Base-by-base conservation (phyloP, 768 basidiomycete genomes). In the Clavaria fumosa region DNA sequence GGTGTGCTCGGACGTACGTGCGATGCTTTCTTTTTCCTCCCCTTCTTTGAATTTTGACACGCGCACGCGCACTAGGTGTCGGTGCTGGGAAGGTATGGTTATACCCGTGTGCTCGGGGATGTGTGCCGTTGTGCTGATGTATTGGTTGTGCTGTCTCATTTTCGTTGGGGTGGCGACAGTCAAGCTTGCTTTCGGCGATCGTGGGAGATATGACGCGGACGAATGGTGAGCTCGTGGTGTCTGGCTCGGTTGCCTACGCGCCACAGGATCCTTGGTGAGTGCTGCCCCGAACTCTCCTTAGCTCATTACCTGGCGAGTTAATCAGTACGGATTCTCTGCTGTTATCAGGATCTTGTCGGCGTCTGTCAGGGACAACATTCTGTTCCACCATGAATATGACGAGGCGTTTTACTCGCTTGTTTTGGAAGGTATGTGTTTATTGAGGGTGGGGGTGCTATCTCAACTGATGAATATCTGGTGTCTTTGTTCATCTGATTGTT, bases 1-100 rank as follows among this genome's bases (percentile, higher is more conserved):
- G 86, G 79, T 3, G 58, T 96, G 5, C 66, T 93, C 12, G 93
- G 93, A 11, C 76, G 84, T n/a, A n/a, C n/a, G n/a, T n/a, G n/a
- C n/a, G n/a, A n/a, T n/a, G n/a, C n/a, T n/a, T n/a, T n/a, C n/a
- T n/a, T n/a, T n/a, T n/a, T n/a, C n/a, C n/a, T n/a, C n/a, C n/a
- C n/a, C n/a, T n/a, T n/a, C n/a, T n/a, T n/a, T n/a, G n/a, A n/a
- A n/a, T n/a, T n/a, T n/a, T n/a, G n/a, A n/a, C n/a, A n/a, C n/a
- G n/a, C n/a, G n/a, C n/a, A n/a, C n/a, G n/a, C n/a, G n/a, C n/a
- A n/a, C n/a, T n/a, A n/a, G n/a, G n/a, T 15, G 90, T 96, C 17
- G 91, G 90, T 7, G 72, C 76, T 26, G 91, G 93, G 38, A 97
- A 97, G 70, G 81, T 78, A n/a, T n/a, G n/a, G n/a, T n/a, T n/a